These are phyloP conservation scores for Psilocybe sp. DNA, from an alignment of 768 basidiomycete genomes.

Conservation along the genomic window DNA sequence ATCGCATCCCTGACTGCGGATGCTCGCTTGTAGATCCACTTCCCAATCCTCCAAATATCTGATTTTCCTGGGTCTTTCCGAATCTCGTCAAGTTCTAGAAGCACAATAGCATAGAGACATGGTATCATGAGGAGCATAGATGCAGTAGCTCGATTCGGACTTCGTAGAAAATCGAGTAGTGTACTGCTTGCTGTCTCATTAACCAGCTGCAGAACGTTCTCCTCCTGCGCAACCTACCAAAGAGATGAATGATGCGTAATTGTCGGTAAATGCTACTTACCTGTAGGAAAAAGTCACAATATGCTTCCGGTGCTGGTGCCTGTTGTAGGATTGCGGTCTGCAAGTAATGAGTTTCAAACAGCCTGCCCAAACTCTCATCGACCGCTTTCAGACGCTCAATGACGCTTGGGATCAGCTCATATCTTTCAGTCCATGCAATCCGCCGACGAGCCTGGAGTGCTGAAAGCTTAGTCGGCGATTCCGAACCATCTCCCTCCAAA, in stretches of 20 bases:
- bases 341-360: neutral
- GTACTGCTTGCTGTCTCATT: neutral
- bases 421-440: too few relatives aligned
- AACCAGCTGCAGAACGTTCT: neutral
- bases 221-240: constrained; percentile 1
- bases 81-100: neutral
- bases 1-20: neutral
- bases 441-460: too few relatives aligned
- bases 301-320: neutral
- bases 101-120: neutral
- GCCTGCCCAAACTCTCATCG: neutral
- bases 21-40: constrained; percentile 2
- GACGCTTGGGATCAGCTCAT: too few relatives aligned
- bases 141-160: neutral
- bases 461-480: too few relatives aligned
- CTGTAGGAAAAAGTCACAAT: constrained; percentile 1
- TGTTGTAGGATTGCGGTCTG: neutral
- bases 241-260: neutral
- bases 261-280: neutral
- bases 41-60: neutral
- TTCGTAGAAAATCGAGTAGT: neutral
- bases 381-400: too few relatives aligned
- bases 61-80: neutral
- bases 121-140: neutral
- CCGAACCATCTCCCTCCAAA: too few relatives aligned